phyloP scores from a whole-genome alignment of 2,329 filamentous ascomycete genomes.

The Chaetomiaceae sp. region DNA sequence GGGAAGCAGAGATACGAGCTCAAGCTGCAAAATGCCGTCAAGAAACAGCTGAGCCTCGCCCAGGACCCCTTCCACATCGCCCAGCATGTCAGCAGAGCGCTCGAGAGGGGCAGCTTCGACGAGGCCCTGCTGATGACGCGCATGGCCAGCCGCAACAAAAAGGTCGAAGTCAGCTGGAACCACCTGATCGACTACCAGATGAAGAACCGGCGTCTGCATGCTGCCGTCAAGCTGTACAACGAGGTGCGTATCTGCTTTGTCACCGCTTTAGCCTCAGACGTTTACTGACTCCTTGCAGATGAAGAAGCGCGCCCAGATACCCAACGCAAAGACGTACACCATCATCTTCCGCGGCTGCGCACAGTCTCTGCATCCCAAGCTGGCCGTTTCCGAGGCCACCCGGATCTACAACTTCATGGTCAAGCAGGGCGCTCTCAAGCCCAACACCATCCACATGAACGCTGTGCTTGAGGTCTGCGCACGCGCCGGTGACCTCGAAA shows the following conservation, averaged over 20 bases:
- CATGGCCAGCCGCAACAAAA: slow-evolving; percentile 59
- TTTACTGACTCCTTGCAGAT: slow-evolving; percentile 53
- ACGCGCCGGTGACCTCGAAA: slow-evolving; percentile 69
- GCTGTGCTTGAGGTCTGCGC: slow-evolving; percentile 80
- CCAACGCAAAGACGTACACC: slow-evolving; percentile 79
- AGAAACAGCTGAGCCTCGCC: slow-evolving; percentile 58
- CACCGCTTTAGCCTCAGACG: background rate
- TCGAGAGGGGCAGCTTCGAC: slow-evolving; percentile 56
- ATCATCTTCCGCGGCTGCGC: slow-evolving; percentile 75
- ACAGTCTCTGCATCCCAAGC: slow-evolving; percentile 50
- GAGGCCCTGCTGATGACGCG: slow-evolving; percentile 67
- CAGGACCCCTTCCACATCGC: slow-evolving; percentile 70
- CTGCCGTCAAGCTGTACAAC: slow-evolving; percentile 79
- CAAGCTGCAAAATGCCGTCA: slow-evolving; percentile 37
- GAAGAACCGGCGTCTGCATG: slow-evolving; percentile 52
- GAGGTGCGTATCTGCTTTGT: slow-evolving; percentile 52
- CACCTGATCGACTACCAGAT: slow-evolving; percentile 71
- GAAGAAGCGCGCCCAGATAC: slow-evolving; percentile 84
- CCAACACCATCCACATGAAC: slow-evolving; percentile 80
- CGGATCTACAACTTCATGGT: slow-evolving; percentile 74
- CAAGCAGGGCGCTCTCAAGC: slow-evolving; percentile 58
- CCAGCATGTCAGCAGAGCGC: slow-evolving; percentile 57
- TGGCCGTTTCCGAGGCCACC: slow-evolving; percentile 64
- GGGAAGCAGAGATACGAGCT: slow-evolving; percentile 19
- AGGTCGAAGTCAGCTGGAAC: slow-evolving; percentile 82